phyloP scores from a whole-genome alignment of 1,284 basidiomycete species.

The Lignosus rhinocerotis region DNA sequence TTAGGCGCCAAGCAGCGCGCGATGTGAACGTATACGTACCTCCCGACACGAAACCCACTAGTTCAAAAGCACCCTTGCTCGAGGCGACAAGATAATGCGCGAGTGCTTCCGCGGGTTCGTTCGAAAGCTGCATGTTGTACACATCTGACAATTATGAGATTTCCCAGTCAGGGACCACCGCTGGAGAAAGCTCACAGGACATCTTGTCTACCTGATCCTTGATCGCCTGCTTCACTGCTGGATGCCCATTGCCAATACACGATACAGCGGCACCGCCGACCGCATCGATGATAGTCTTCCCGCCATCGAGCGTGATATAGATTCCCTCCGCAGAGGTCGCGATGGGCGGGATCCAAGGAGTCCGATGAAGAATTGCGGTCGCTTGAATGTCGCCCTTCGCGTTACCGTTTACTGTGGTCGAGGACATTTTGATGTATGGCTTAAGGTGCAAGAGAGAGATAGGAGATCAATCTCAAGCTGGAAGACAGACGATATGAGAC shows the following conservation, averaged over 20 bases:
- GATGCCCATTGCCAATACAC: slow-evolving; percentile 76
- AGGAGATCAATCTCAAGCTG: background rate
- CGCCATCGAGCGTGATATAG: slow-evolving; percentile 69
- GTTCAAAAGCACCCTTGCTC: slow-evolving; percentile 73
- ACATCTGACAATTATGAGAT: slow-evolving; percentile 54
- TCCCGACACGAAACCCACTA: slow-evolving; percentile 70
- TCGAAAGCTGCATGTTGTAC: slow-evolving; percentile 80
- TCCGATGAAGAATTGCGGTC: slow-evolving; percentile 40
- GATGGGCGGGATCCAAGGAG: slow-evolving; percentile 70
- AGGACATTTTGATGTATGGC: slow-evolving; percentile 2
- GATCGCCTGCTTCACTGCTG: slow-evolving; percentile 67
- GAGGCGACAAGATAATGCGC: slow-evolving; percentile 60
- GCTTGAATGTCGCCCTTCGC: slow-evolving; percentile 22
- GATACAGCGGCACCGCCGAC: slow-evolving; percentile 85
- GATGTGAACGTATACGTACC: slow-evolving; percentile 42
- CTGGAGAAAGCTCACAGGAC: slow-evolving; percentile 50
- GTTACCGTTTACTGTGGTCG: slow-evolving; percentile 15
- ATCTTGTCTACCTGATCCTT: slow-evolving; percentile 77
- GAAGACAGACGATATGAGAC: background rate
- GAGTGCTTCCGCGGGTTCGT: slow-evolving; percentile 75
- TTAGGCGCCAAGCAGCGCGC: background rate
- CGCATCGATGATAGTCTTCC: slow-evolving; percentile 66
- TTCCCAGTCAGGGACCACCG: background rate
- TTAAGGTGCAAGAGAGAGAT: background rate
- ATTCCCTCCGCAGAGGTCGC: slow-evolving; percentile 67